These are phyloP conservation scores for Chenopodium formosanum DNA, from an alignment of 148 eudicot genomes.

Conservation along the genomic window DNA sequence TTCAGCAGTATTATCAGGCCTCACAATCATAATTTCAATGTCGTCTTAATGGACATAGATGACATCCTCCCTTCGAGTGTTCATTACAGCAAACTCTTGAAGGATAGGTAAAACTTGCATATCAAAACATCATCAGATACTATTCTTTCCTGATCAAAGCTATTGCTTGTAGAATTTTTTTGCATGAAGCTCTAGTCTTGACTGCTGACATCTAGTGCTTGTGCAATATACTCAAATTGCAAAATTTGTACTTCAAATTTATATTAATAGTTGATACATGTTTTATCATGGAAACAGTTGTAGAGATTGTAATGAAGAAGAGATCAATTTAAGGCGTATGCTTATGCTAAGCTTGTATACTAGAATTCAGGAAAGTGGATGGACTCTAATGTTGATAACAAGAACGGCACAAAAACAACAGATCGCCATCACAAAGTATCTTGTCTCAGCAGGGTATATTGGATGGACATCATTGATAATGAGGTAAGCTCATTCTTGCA, in stretches of 20 bases:
- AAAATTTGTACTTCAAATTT: background rate
- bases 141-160: too few species aligned
- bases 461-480: background rate
- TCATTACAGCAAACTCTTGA: background rate
- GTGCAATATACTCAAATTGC: background rate
- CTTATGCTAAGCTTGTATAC: constrained; percentile 7
- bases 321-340: background rate
- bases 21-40: background rate
- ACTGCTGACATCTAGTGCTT: background rate
- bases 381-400: background rate
- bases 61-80: background rate
- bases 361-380: background rate
- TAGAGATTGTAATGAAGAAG: background rate
- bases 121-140: background rate
- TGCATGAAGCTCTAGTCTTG: background rate
- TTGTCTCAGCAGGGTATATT: background rate
- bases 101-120: background rate
- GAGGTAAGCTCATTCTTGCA: background rate
- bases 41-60: background rate
- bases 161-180: background rate
- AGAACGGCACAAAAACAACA: background rate
- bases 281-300: too few species aligned
- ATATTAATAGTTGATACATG: too few species aligned
- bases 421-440: background rate
- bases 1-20: background rate